These are phyloP conservation scores for Colletotrichum higginsianum DNA, from an alignment of 2,329 filamentous ascomycete species.

Conservation along the genomic window DNA sequence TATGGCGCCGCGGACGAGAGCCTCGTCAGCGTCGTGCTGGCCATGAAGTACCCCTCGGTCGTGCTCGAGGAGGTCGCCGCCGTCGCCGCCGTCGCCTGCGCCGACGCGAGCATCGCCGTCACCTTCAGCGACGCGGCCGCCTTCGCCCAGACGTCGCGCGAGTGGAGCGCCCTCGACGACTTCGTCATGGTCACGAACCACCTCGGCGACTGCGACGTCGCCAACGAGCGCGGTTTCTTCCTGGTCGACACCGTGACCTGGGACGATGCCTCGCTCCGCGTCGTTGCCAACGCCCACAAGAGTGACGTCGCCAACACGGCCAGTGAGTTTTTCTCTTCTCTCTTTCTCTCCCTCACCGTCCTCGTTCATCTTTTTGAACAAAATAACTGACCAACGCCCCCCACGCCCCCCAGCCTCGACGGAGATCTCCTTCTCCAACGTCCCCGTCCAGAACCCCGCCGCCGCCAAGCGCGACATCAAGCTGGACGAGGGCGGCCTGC, in stretches of 20 bases:
- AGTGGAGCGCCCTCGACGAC: slow-evolving; percentile 43
- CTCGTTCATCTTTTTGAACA: neutral
- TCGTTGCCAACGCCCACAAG: slow-evolving; percentile 45
- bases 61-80: slow-evolving; percentile 57
- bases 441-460: slow-evolving; percentile 33
- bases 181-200: slow-evolving; percentile 47
- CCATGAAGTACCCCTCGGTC: slow-evolving; percentile 54
- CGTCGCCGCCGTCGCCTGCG: slow-evolving; percentile 68
- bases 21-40: slow-evolving; percentile 68
- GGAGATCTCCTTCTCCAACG: slow-evolving; percentile 44
- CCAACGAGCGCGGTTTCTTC: slow-evolving; percentile 46
- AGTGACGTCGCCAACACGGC: slow-evolving; percentile 46
- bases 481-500: slow-evolving; percentile 43
- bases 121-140: slow-evolving; percentile 43
- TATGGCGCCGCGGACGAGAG: slow-evolving; percentile 56
- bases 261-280: slow-evolving; percentile 39
- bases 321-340: slow-evolving; percentile 26
- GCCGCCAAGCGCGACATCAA: slow-evolving; percentile 44
- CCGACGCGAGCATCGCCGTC: slow-evolving; percentile 62
- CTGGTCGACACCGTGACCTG: slow-evolving; percentile 43
- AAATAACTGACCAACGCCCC: neutral
- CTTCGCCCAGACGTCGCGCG: slow-evolving; percentile 44
- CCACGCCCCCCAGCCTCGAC: slow-evolving; percentile 32
- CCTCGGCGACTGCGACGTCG: slow-evolving; percentile 44
- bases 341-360: no score